Base-by-base conservation (phyloP, 805 yeast genomes). In the Saccharomycopsis fodiens region DNA sequence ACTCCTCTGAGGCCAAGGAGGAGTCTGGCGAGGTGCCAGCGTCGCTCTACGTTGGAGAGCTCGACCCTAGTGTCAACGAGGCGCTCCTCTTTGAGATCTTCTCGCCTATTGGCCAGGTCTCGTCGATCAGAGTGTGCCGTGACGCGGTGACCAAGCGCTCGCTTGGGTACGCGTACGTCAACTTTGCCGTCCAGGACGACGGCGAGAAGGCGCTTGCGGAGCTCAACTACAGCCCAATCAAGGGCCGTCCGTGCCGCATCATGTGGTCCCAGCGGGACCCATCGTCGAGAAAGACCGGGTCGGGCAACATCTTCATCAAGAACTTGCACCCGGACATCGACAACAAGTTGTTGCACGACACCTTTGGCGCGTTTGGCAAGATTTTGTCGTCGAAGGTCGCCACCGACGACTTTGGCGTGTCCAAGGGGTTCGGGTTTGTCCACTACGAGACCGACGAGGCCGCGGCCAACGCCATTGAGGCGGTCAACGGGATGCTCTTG, bases 251-350 rank as follows among this genome's bases (percentile, higher is more conserved):
- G 61, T 88, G 97, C 73, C 87, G 98, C 71, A 91, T 93, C 74
- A 93, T 93, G 97, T 88, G 97, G 97, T 88, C 97, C 57, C 97
- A 93, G 76, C 87, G 97, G 73, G 97, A 93, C 67, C 97, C 98
- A 55, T 77, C 96, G 52, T 68, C 81, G 61, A 85, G 98, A 78
- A 86, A 82, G 76, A 82, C 82, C 63, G 97, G 97, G 67, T 83
- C 86, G 54, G 97, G 96, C 63, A 93, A 93, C 78, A 82, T 93
- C 57, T 93, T 84, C 79, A 91, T 93, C 74, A 93, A 93, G 82
- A 93, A 93, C 79, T 80, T 93, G 71, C 96, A 91, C 69, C 94
- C 96, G 52, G 95, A 86, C 62, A 93, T 93, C 62, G 98, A 93
- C 74, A 91, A 93, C 87, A 91, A 91, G 79, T 95, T 96, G 59